phyloP scores from a whole-genome alignment of 805 yeast genomes.

The Hanseniaspora occidentalis region DNA sequence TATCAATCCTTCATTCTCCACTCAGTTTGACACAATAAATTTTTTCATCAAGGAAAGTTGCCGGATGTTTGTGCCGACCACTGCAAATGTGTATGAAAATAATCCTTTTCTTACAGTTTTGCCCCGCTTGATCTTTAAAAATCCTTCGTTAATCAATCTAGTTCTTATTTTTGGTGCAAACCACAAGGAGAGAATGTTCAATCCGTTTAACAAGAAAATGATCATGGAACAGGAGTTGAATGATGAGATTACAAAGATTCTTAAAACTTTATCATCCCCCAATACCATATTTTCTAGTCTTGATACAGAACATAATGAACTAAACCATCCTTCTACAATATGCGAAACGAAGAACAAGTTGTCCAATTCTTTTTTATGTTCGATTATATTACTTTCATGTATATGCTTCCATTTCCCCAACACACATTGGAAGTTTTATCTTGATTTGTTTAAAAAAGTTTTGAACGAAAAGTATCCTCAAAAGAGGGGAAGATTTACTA shows the following conservation, averaged over 20 bases:
- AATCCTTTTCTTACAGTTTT: slow-evolving; percentile 1
- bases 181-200: neutral
- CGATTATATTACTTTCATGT: neutral
- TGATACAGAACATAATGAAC: no score
- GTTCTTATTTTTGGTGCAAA: neutral
- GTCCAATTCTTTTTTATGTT: neutral
- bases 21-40: neutral
- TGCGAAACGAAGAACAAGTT: no score
- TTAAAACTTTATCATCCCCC: no score
- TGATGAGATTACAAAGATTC: neutral
- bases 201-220: neutral
- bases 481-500: neutral
- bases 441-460: neutral
- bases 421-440: neutral
- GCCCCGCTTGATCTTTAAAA: neutral
- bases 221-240: neutral
- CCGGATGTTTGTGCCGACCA: slow-evolving; percentile 1
- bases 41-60: slow-evolving; percentile 1
- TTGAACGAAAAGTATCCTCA: neutral
- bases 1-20: neutral
- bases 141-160: neutral
- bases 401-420: neutral
- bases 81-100: neutral
- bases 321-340: no score
- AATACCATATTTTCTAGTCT: no score